phyloP scores from a whole-genome alignment of 306 rosid species.

The Oemleria cerasiformis region DNA sequence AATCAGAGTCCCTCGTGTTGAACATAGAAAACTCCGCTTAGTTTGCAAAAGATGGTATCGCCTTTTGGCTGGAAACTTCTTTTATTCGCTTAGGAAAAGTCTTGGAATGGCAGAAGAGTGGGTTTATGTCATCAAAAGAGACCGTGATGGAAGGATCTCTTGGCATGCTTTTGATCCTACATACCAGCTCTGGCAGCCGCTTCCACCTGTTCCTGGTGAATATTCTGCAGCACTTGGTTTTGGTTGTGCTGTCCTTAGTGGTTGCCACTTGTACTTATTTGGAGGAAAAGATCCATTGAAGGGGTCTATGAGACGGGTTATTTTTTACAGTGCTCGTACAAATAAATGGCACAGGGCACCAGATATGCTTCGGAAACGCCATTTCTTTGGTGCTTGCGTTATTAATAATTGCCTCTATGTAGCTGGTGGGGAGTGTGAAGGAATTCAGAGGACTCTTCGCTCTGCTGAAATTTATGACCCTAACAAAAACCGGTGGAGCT shows the following conservation, averaged over 20 bases:
- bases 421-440: constrained; percentile 99
- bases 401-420: constrained; percentile 95
- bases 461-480: constrained; percentile 97
- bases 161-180: constrained; percentile 98
- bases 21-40: constrained; percentile 82
- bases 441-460: constrained; percentile 92
- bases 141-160: constrained; percentile 88
- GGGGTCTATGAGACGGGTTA: constrained; percentile 97
- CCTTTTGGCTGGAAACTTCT: constrained; percentile 90
- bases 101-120: constrained; percentile 99
- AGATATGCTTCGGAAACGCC: constrained; percentile 96
- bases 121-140: constrained; percentile 97
- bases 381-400: constrained; percentile 88
- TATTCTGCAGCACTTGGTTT: constrained; percentile 96
- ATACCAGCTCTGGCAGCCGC: constrained; percentile 97
- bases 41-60: constrained; percentile 97
- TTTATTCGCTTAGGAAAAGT: constrained; percentile 88
- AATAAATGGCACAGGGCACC: constrained; percentile 99
- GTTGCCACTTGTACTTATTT: constrained; percentile 91
- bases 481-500: constrained; percentile 82
- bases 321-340: constrained; percentile 90
- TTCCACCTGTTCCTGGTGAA: constrained; percentile 93
- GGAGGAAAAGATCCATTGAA: constrained; percentile 91
- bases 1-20: constrained; percentile 89
- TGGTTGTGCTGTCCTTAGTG: constrained; percentile 98